A percentile compares a stretch with the other conserved stretches of the same genome.
Conservation (phyloP, 208 protist genomes). For the Strigomonas culicis region DNA sequence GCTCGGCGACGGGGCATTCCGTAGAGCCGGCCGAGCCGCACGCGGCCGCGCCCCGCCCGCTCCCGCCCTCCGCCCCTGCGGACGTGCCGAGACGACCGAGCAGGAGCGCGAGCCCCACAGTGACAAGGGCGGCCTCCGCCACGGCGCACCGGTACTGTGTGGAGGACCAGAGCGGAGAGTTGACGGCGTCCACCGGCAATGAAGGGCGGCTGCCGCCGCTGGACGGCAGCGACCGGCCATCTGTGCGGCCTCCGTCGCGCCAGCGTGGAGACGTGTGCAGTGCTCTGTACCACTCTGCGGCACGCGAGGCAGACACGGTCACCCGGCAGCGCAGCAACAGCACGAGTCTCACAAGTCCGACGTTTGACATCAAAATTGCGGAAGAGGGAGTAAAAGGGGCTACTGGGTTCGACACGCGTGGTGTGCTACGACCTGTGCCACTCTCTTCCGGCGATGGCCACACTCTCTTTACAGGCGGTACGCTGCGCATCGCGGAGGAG, state of each 20-base stretch:
- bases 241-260: neutral
- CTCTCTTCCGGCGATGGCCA: neutral
- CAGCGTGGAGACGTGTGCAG: neutral
- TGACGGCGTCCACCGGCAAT: no score
- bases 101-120: no score
- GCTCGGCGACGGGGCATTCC: neutral
- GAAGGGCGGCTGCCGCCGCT: no score
- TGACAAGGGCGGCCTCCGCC: neutral
- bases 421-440: neutral
- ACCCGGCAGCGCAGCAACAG: neutral
- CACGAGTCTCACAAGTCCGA: neutral
- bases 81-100: neutral
- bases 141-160: neutral
- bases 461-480: neutral
- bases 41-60: no score
- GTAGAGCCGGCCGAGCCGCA: neutral
- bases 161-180: no score
- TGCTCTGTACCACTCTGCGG: neutral
- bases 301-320: neutral
- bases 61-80: neutral
- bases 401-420: neutral
- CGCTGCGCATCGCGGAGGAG: neutral
- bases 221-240: no score
- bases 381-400: neutral
- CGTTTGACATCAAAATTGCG: neutral